Evolutionary conservation across 345 rosid species (phyloP).

Genomic region (Noccaea caerulescens): DNA sequence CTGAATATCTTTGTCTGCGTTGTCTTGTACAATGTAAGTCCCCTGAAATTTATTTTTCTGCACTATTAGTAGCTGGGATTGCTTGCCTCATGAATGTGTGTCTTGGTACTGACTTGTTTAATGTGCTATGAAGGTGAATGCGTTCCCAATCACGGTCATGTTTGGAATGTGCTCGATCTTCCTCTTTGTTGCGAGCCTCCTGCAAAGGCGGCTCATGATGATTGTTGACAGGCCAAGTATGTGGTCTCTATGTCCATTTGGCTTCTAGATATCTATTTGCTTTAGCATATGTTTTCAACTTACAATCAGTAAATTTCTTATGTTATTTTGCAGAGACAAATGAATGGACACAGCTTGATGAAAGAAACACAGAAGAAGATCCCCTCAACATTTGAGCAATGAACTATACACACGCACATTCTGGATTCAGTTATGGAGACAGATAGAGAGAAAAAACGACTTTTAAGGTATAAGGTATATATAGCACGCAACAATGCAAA

Average conservation of each 20-base stretch:
- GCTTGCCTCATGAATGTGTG: not conserved
- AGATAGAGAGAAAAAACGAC: conserved; percentile 5
- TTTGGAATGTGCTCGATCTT: conserved; percentile 97
- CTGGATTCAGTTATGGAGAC: conserved; percentile 37
- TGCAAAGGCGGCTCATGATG: conserved; percentile 83
- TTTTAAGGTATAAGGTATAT: conserved; percentile 26
- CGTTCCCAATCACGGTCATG: conserved; percentile 92
- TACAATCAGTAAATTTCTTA: conserved; percentile 7
- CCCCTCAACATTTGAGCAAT: conserved; percentile 66
- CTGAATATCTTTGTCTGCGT: conserved; percentile 91
- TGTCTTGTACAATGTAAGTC: conserved; percentile 87
- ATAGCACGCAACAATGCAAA: conserved; percentile 35
- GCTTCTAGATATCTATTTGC: conserved; percentile 16
- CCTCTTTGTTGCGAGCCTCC: conserved; percentile 87
- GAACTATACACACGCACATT: conserved; percentile 12
- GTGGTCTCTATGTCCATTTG: conserved; percentile 43
- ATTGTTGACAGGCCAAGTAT: conserved; percentile 82
- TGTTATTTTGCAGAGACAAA: conserved; percentile 57
- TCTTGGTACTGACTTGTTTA: conserved; percentile 27
- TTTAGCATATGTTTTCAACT: not conserved
- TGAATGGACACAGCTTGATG: conserved; percentile 60
- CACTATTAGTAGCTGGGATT: not conserved
- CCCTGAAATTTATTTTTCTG: not conserved
- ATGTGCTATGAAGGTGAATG: conserved; percentile 67
- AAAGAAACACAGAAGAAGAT: conserved; percentile 66